These are phyloP conservation scores for Neonectria ditissima DNA, from an alignment of 2,329 filamentous ascomycete genomes.

Conservation along the genomic window DNA sequence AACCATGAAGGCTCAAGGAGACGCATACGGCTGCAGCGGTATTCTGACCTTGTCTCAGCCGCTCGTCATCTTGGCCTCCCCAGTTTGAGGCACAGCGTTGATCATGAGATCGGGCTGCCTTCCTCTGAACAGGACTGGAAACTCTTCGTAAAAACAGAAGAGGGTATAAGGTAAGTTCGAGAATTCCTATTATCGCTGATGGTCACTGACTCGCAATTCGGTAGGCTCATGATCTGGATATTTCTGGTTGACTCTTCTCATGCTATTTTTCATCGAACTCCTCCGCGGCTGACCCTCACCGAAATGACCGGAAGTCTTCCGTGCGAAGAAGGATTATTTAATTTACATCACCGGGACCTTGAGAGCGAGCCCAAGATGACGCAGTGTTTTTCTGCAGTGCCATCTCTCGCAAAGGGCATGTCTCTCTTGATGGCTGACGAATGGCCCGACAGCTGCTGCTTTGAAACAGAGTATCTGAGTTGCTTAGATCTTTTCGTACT, in stretches of 20 bases:
- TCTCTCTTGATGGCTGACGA: neutral
- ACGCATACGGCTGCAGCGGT: neutral
- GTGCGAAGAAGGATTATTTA: neutral
- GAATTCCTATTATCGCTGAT: too few species aligned
- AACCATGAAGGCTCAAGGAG: neutral
- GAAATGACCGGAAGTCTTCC: conserved; percentile 8
- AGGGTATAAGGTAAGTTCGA: neutral
- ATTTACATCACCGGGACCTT: neutral
- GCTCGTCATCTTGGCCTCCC: conserved; percentile 1
- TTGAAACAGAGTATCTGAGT: neutral
- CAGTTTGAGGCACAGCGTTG: neutral
- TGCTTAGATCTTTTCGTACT: neutral
- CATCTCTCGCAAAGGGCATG: neutral
- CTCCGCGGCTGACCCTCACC: neutral
- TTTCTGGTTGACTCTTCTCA: conserved; percentile 16
- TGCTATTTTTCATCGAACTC: conserved; percentile 3
- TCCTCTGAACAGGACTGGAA: neutral
- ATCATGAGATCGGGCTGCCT: neutral
- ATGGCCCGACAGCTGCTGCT: neutral
- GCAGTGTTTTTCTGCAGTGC: neutral
- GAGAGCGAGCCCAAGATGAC: neutral
- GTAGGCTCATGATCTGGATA: conserved; percentile 6
- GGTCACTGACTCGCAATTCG: neutral
- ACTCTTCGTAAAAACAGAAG: neutral
- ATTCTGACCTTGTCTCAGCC: neutral